Evolutionary conservation across 164 flowering plant genomes (phyloP).

Genomic region (Buxus sempervirens): DNA sequence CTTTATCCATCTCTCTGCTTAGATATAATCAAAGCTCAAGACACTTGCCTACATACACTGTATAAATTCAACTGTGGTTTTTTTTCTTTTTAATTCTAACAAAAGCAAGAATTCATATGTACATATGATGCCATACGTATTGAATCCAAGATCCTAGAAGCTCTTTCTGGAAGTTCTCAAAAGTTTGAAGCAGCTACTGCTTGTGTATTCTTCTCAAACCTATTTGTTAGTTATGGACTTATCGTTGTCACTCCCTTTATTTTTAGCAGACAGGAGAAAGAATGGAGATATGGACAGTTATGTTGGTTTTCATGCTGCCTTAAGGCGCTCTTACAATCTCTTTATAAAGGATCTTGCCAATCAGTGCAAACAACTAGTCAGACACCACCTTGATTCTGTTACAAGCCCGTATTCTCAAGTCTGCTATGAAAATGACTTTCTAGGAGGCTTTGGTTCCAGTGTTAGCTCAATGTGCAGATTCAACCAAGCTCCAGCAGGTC

Average conservation of each 20-base stretch:
- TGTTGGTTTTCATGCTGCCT: slow-evolving; percentile 88
- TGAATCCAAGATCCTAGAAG: no score
- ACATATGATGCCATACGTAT: no score
- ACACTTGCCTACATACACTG: no score
- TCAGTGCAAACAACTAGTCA: slow-evolving; percentile 85
- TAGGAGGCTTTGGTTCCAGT: slow-evolving; percentile 37
- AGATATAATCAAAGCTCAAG: no score
- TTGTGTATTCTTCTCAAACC: not conserved
- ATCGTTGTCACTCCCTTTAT: not conserved
- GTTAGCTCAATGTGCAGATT: slow-evolving; percentile 26
- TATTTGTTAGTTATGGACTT: not conserved
- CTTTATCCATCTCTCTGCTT: no score
- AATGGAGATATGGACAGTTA: slow-evolving; percentile 80
- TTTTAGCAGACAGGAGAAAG: slow-evolving; percentile 49
- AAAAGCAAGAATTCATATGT: no score
- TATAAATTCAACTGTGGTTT: no score
- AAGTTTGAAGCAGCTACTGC: no score
- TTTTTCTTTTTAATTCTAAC: no score
- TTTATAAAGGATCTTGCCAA: slow-evolving; percentile 73
- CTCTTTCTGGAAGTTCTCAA: no score
- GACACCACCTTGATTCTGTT: slow-evolving; percentile 94
- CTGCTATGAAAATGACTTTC: slow-evolving; percentile 61
- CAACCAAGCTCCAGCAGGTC: slow-evolving; percentile 41
- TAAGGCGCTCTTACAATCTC: slow-evolving; percentile 68
- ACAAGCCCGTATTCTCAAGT: slow-evolving; percentile 93